Evolutionary conservation across 176 grass and related monocot genomes (phyloP).

Genomic region (Carex myosuroides): DNA sequence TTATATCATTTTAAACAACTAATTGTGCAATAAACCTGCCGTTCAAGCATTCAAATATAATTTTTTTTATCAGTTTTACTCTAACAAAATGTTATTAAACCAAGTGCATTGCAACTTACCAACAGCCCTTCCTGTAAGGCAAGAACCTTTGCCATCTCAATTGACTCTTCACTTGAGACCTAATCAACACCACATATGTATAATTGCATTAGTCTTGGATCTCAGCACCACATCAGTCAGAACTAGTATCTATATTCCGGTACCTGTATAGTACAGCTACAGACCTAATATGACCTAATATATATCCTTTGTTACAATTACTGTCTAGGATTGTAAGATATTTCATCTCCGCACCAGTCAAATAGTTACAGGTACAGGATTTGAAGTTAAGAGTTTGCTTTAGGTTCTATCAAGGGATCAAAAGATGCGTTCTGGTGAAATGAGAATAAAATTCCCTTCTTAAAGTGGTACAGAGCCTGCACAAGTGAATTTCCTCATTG

Average conservation of each 20-base stretch:
- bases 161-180: slow-evolving; percentile 39
- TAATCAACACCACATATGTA: not conserved
- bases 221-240: not conserved
- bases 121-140: slow-evolving; percentile 45
- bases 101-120: slow-evolving; percentile 17
- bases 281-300: not conserved
- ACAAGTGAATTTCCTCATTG: not conserved
- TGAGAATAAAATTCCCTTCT: not conserved
- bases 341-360: not conserved
- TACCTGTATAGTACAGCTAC: not conserved
- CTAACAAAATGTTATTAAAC: not conserved
- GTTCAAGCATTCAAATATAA: not conserved
- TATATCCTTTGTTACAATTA: not conserved
- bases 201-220: not conserved
- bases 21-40: not conserved
- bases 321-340: not conserved
- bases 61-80: not conserved
- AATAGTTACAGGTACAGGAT: not conserved
- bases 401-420: not conserved
- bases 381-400: not conserved
- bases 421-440: not conserved
- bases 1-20: not conserved
- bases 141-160: slow-evolving; percentile 57
- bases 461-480: not conserved
- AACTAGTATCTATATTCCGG: not conserved